A percentile compares a stretch with the other conserved stretches of the same genome.
Evolutionary conservation across 2,329 filamentous ascomycete genomes (phyloP).

Genomic region (Blumeriella jaapii): DNA sequence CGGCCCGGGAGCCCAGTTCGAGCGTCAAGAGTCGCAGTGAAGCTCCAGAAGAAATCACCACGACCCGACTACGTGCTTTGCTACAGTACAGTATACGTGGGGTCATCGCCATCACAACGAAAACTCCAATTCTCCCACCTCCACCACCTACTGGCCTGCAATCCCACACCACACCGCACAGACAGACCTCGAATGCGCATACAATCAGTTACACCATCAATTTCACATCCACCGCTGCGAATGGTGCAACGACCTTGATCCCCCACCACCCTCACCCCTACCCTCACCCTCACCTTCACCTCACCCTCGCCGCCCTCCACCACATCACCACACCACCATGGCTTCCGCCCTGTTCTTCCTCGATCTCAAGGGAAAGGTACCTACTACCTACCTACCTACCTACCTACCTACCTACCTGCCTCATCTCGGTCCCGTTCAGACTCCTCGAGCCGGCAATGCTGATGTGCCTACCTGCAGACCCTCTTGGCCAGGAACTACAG

Average conservation of each 20-base stretch:
- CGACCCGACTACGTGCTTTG: too few relatives aligned
- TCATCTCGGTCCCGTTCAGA: constrained; percentile 9
- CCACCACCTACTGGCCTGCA: too few relatives aligned
- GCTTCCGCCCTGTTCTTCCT: constrained; percentile 97
- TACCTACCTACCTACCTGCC: too few relatives aligned
- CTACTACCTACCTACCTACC: too few relatives aligned
- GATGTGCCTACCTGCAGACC: constrained; percentile 49
- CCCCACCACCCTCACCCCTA: constrained; percentile 10
- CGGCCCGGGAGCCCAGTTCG: too few relatives aligned
- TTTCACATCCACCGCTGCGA: constrained; percentile 9
- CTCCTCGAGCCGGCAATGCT: constrained; percentile 10
- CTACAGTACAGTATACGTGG: too few relatives aligned
- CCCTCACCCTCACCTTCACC: too few relatives aligned
- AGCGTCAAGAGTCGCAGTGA: constrained; percentile 13
- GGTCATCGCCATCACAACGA: too few relatives aligned
- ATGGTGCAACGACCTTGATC: constrained; percentile 14
- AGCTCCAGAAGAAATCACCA: constrained; percentile 11
- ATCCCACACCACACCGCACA: too few relatives aligned
- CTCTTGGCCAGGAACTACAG: constrained; percentile 97
- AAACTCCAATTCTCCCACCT: too few relatives aligned
- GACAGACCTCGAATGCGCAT: too few relatives aligned
- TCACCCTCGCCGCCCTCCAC: constrained; percentile 1
- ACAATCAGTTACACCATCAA: too few relatives aligned
- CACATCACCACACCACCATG: constrained; percentile 43
- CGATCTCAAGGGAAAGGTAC: constrained; percentile 98